Percentiles rank a stretch among this genome's conserved stretches.
Evolutionary conservation across 2,329 filamentous ascomycete genomes (phyloP).

Genomic region (Pseudogymnoascus sp.): DNA sequence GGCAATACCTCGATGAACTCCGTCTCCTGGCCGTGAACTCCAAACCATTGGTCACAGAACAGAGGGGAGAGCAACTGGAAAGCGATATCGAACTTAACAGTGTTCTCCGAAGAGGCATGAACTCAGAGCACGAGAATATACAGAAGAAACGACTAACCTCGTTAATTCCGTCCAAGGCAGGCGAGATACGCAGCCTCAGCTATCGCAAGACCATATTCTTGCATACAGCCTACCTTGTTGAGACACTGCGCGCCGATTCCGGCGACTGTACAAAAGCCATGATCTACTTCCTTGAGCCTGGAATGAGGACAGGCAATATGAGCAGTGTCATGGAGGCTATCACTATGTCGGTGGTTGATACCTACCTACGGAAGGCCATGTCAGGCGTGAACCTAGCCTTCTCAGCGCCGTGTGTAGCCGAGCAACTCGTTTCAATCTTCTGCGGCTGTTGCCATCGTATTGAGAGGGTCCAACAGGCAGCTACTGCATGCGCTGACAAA

Average conservation of each 20-base stretch:
- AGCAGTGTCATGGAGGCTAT: constrained; percentile 58
- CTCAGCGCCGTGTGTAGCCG: constrained; percentile 84
- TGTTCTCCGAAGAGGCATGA: constrained; percentile 79
- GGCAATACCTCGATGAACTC: constrained; percentile 67
- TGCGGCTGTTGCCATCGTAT: constrained; percentile 90
- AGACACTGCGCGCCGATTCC: constrained; percentile 74
- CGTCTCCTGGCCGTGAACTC: constrained; percentile 81
- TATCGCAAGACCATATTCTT: constrained; percentile 91
- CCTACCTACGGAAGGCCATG: constrained; percentile 70
- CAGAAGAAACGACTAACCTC: constrained; percentile 73
- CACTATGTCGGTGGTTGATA: constrained; percentile 61
- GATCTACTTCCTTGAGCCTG: constrained; percentile 91
- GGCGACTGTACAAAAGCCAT: constrained; percentile 87
- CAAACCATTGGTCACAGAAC: constrained; percentile 77
- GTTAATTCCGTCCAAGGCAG: constrained; percentile 66
- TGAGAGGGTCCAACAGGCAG: constrained; percentile 80
- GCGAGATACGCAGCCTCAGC: constrained; percentile 72
- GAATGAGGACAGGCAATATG: constrained; percentile 58
- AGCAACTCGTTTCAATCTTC: constrained; percentile 78
- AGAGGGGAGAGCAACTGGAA: constrained; percentile 81
- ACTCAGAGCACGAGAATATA: constrained; percentile 64
- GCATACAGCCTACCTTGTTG: constrained; percentile 81
- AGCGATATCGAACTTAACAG: constrained; percentile 97
- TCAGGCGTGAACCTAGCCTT: constrained; percentile 66
- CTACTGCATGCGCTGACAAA: constrained; percentile 72